Conservation (phyloP, 2,329 filamentous ascomycete genomes). For the Paracorniculantispora psalliotae region DNA sequence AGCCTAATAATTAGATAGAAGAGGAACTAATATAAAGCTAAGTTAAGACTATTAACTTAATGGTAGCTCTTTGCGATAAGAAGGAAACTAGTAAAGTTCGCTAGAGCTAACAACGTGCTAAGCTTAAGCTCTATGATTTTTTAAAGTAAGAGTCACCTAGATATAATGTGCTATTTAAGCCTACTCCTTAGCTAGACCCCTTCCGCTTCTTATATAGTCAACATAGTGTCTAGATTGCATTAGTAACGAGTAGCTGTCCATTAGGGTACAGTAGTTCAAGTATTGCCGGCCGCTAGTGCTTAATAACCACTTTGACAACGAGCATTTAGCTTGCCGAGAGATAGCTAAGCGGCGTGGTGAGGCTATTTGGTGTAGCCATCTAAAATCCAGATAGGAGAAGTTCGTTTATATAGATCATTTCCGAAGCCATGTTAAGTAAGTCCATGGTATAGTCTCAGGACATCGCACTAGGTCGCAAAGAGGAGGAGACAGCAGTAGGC, state of each 20-base stretch:
- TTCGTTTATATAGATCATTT: conserved; percentile 11
- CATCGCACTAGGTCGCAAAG: background rate
- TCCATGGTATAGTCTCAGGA: background rate
- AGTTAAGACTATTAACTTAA: conserved; percentile 18
- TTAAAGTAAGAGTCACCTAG: no score
- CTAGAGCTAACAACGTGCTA: background rate
- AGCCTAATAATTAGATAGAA: conserved; percentile 15
- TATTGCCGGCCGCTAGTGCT: background rate
- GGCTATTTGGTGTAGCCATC: conserved; percentile 17
- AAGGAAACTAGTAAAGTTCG: conserved; percentile 19
- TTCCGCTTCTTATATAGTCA: conserved; percentile 18
- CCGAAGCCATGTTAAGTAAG: background rate
- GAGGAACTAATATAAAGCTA: conserved; percentile 14
- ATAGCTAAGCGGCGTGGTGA: conserved; percentile 14
- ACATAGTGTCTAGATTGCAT: conserved; percentile 20
- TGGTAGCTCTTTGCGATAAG: conserved; percentile 20
- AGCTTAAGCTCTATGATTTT: no score
- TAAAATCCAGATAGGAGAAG: conserved; percentile 17
- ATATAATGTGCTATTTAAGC: no score
- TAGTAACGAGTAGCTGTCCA: conserved; percentile 15
- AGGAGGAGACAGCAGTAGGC: background rate
- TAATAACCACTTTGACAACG: conserved; percentile 22
- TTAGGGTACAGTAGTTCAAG: conserved; percentile 14
- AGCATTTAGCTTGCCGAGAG: conserved; percentile 18
- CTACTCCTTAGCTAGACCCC: background rate